Conservation (phyloP, 73 alveolate species). For the Paramecium bursaria region DNA sequence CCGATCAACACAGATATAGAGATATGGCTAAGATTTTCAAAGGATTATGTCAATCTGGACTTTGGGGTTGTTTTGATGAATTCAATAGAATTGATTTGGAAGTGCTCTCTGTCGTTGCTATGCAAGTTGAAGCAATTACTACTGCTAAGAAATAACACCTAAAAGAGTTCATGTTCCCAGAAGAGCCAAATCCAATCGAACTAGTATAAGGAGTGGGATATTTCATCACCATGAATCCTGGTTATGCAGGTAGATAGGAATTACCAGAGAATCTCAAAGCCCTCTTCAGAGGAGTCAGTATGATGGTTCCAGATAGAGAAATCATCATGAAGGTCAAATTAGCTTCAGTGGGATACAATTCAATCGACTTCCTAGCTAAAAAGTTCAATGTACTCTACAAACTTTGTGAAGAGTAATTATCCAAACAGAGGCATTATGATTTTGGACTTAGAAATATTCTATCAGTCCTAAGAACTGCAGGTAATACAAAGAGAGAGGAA, state of each 20-base stretch:
- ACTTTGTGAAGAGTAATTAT: slow-evolving; percentile 99
- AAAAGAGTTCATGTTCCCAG: slow-evolving; percentile 99
- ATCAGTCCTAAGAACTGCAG: slow-evolving; percentile 98
- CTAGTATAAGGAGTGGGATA: slow-evolving; percentile 94
- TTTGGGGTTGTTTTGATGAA: slow-evolving; percentile 99
- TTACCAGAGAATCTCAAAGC: slow-evolving; percentile 99
- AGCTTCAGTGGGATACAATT: slow-evolving; percentile 99
- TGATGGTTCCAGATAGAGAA: slow-evolving; percentile 99
- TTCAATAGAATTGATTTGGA: slow-evolving; percentile 99
- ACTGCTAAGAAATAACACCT: slow-evolving; percentile 93
- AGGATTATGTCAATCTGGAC: slow-evolving; percentile 99
- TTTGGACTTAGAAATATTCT: slow-evolving; percentile 98
- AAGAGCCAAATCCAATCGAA: slow-evolving; percentile 91
- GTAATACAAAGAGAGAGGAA: slow-evolving; percentile 96
- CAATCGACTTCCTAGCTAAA: slow-evolving; percentile 95
- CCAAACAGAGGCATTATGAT: slow-evolving; percentile 98
- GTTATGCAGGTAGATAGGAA: slow-evolving; percentile 98
- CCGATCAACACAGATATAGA: slow-evolving; percentile 99
- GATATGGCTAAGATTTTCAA: slow-evolving; percentile 99
- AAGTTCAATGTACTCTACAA: slow-evolving; percentile 99
- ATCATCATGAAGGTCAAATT: slow-evolving; percentile 99
- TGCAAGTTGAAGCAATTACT: slow-evolving; percentile 97
- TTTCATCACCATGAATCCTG: slow-evolving; percentile 99
- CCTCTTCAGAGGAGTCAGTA: slow-evolving; percentile 99
- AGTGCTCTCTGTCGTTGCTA: slow-evolving; percentile 99